Evolutionary conservation across 805 yeast species (phyloP).

Genomic region (Isabelozyma rhagii): DNA sequence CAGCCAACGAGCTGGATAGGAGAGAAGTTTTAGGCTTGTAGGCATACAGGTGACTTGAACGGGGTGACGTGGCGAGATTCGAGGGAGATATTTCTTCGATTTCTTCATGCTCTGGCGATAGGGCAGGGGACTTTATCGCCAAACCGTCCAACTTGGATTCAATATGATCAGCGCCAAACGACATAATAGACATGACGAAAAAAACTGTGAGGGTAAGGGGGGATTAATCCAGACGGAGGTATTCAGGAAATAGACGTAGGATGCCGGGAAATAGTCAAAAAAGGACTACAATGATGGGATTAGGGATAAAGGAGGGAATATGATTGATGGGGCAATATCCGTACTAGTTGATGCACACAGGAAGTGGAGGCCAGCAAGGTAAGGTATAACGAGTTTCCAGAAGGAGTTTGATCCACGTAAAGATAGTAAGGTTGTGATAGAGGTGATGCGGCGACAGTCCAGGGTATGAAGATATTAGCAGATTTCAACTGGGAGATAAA

Average conservation of each 20-base stretch:
- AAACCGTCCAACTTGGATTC: conserved; percentile 14
- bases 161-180: conserved; percentile 10
- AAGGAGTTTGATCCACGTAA: too few species aligned
- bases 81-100: neutral
- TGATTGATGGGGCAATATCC: too few species aligned
- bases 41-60: neutral
- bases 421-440: too few species aligned
- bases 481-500: neutral
- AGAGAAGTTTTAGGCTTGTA: conserved; percentile 15
- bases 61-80: conserved; percentile 4
- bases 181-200: conserved; percentile 7
- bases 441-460: neutral
- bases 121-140: conserved; percentile 5
- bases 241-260: too few species aligned
- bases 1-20: conserved; percentile 25
- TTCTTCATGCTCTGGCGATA: neutral
- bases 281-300: too few species aligned
- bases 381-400: too few species aligned
- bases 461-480: neutral
- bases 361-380: too few species aligned
- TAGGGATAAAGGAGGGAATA: too few species aligned
- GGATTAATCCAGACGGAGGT: too few species aligned
- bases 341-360: too few species aligned
- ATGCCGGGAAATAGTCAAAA: too few species aligned
- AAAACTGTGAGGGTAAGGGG: too few species aligned